Percentiles rank a stretch among this genome's conserved stretches.
Evolutionary conservation across 1,284 basidiomycete species (phyloP).

Genomic region (Taiwanofungus camphoratus): DNA sequence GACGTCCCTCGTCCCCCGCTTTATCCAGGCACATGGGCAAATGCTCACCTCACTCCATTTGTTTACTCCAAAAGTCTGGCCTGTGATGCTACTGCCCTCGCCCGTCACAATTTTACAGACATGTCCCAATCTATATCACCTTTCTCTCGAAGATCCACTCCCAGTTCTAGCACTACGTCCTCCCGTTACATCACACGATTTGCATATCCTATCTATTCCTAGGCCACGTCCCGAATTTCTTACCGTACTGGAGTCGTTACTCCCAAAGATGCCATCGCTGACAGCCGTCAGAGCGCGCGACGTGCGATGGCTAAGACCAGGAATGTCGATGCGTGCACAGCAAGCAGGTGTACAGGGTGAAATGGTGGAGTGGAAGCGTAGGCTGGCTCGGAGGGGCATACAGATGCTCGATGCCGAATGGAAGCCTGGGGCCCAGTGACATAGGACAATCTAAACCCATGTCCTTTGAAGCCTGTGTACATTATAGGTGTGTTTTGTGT

Average conservation of each 20-base stretch:
- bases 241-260: constrained; percentile 42
- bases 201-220: constrained; percentile 68
- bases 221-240: constrained; percentile 57
- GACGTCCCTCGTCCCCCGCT: constrained; percentile 47
- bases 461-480: no score
- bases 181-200: constrained; percentile 34
- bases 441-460: no score
- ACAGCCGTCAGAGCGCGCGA: constrained; percentile 56
- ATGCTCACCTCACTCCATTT: constrained; percentile 60
- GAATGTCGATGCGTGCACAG: constrained; percentile 56
- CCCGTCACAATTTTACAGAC: constrained; percentile 46
- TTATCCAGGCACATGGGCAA: constrained; percentile 61
- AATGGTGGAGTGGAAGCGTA: constrained; percentile 63
- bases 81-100: constrained; percentile 54
- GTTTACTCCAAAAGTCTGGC: constrained; percentile 74
- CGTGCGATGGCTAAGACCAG: constrained; percentile 63
- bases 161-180: constrained; percentile 39
- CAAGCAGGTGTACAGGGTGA: constrained; percentile 73
- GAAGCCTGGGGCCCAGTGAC: constrained; percentile 32
- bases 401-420: constrained; percentile 64
- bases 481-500: no score
- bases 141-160: constrained; percentile 63
- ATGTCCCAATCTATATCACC: constrained; percentile 54
- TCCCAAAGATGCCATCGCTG: constrained; percentile 55
- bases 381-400: constrained; percentile 50